Percentiles rank a stretch among this genome's conserved stretches.
These are phyloP conservation scores for Daldinia bambusicola DNA, from an alignment of 495 filamentous ascomycete genomes.

Conservation along the genomic window DNA sequence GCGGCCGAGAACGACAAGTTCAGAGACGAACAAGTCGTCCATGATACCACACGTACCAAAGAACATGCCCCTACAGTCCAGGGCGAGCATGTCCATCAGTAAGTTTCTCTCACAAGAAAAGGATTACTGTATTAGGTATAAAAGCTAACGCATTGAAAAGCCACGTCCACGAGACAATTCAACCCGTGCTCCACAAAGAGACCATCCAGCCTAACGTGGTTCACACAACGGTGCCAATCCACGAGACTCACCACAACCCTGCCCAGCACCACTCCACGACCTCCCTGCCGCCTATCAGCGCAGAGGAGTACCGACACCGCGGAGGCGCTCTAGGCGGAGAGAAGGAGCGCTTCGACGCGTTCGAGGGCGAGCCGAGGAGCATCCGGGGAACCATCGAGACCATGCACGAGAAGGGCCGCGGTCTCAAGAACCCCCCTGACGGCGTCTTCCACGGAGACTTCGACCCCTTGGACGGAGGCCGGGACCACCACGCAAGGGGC, in stretches of 20 bases:
- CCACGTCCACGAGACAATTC: constrained; percentile 70
- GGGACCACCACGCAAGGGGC: constrained; percentile 8
- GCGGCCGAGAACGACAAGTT: constrained; percentile 62
- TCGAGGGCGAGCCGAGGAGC: constrained; percentile 65
- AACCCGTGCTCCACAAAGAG: constrained; percentile 73
- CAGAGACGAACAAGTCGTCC: constrained; percentile 57
- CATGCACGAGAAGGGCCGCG: constrained; percentile 28
- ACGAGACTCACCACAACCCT: constrained; percentile 71
- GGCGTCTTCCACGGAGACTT: constrained; percentile 36
- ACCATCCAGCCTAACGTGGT: constrained; percentile 71
- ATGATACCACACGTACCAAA: constrained; percentile 60
- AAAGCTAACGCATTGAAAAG: constrained; percentile 6
- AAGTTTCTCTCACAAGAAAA: constrained; percentile 9
- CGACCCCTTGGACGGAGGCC: constrained; percentile 30
- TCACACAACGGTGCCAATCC: constrained; percentile 73
- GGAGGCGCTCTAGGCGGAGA: constrained; percentile 66
- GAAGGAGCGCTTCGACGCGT: constrained; percentile 64
- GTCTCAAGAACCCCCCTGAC: constrained; percentile 20
- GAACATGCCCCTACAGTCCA: constrained; percentile 58
- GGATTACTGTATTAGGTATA: too few species aligned
- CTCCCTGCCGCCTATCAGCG: constrained; percentile 66
- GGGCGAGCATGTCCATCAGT: constrained; percentile 72
- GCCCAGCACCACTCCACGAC: constrained; percentile 68
- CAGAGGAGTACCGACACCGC: constrained; percentile 68
- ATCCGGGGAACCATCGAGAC: constrained; percentile 52